These are phyloP conservation scores for Citrus australasica DNA, from an alignment of 345 rosid genomes.

Conservation along the genomic window DNA sequence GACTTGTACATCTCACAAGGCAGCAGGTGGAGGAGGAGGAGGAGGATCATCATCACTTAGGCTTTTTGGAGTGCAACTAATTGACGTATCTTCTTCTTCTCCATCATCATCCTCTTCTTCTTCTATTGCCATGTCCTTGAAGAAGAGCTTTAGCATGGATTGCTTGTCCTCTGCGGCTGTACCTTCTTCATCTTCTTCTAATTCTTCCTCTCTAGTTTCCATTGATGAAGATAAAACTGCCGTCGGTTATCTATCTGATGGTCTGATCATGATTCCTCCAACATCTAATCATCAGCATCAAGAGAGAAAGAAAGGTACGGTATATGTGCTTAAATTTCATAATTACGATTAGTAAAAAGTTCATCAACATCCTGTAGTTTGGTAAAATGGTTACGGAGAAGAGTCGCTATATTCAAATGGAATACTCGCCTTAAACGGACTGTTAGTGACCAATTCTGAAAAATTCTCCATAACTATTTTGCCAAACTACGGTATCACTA, in stretches of 20 bases:
- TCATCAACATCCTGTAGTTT: no score
- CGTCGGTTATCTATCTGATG: conserved; percentile 41
- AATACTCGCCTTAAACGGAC: no score
- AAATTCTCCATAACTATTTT: no score
- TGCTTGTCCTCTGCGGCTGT: conserved; percentile 29
- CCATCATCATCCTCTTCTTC: conserved; percentile 13
- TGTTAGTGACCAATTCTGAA: no score
- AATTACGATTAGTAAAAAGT: no score
- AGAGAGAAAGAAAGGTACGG: conserved; percentile 47
- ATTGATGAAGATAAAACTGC: conserved; percentile 31
- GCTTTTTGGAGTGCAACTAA: conserved; percentile 60
- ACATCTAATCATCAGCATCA: conserved; percentile 6
- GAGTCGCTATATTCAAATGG: no score
- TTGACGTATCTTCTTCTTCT: conserved; percentile 25
- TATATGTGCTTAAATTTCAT: no score
- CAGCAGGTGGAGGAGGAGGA: not conserved
- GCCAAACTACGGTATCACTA: no score
- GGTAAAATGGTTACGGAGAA: no score
- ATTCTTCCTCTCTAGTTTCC: conserved; percentile 32
- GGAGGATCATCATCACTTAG: conserved; percentile 6
- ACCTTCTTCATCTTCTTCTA: conserved; percentile 25
- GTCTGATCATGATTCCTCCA: conserved; percentile 18
- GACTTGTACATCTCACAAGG: conserved; percentile 38
- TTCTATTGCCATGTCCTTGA: conserved; percentile 16
- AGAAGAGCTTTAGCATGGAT: conserved; percentile 59